These are phyloP conservation scores for Venustampulla echinocandica DNA, from an alignment of 495 filamentous ascomycete genomes.

Conservation along the genomic window DNA sequence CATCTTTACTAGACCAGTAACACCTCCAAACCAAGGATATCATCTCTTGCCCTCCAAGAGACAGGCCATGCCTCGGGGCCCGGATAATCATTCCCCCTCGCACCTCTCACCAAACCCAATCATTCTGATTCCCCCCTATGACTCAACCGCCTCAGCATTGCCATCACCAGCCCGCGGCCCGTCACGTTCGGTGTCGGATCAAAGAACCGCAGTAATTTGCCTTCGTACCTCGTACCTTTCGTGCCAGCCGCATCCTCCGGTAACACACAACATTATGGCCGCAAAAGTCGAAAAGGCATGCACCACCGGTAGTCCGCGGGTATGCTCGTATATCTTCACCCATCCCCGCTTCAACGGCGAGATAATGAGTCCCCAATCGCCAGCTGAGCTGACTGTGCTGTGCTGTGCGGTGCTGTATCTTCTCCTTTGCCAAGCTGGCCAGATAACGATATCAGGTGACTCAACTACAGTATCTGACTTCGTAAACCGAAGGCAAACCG, in stretches of 20 bases:
- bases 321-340: too few relatives aligned
- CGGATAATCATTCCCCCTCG: background rate
- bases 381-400: background rate
- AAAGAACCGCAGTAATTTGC: slow-evolving; percentile 1
- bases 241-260: too few relatives aligned
- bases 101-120: slow-evolving; percentile 4
- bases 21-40: too few relatives aligned
- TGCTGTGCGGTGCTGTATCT: background rate
- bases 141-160: slow-evolving; percentile 11
- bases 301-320: too few relatives aligned
- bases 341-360: too few relatives aligned
- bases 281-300: too few relatives aligned
- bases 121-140: slow-evolving; percentile 2
- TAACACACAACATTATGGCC: too few relatives aligned
- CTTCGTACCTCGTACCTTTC: background rate
- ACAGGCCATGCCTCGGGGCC: background rate
- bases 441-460: background rate
- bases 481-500: too few relatives aligned
- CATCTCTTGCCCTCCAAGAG: background rate
- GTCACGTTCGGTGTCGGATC: slow-evolving; percentile 8
- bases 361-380: background rate
- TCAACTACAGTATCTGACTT: too few relatives aligned
- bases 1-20: too few relatives aligned
- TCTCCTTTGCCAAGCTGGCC: background rate
- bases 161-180: slow-evolving; percentile 5